Base-by-base conservation (phyloP, 106 monocot genomes). In the Agapanthus africanus region DNA sequence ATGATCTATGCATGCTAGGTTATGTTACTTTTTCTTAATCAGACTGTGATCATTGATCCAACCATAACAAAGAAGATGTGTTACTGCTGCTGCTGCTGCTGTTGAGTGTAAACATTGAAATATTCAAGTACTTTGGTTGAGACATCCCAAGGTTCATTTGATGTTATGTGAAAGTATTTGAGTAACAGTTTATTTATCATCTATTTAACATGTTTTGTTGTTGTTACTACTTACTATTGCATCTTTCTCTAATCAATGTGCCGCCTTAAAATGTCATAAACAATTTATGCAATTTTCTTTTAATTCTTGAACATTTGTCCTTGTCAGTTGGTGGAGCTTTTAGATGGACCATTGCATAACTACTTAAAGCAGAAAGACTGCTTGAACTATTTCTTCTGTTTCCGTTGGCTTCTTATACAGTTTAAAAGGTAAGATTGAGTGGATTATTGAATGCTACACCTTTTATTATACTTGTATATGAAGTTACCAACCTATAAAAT, bases 351-450 rank as follows among this genome's bases (percentile, higher is more conserved):
- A 3, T 61, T 95, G 75, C 86, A 95, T 33, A 88, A 86, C 54
- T 95, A 91, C 66, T 86, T 95, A 18, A 83, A 52, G 73, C 85
- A 95, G 80, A 74, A 74, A 14, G 95, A 95, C 80, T 95, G 95
- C 76, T 81, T 91, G 50, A 95, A 91, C 46, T 95, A 95, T 66
- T 95, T 91, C 79, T 94, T 95, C 66, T 95, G 95, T 61, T 95
- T 95, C 62, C 83, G 91, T 7, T 95, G 95, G 95, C 83, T 95
- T 73, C 91, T 95, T 63, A 95, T 95, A 81, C 95, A 91, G 42
- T 95, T 95, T 54, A 95, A 95, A 82, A 88, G 95, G 95, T 84
- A 71, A 46, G 22, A 31, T 16, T 28, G 6, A 11, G 18, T 18
- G 7, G 13, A 26, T 61, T 34, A 2, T 61, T 10, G 16, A 56